These are phyloP conservation scores for Streptanthus diversifolius DNA, from an alignment of 345 rosid genomes.

Conservation along the genomic window DNA sequence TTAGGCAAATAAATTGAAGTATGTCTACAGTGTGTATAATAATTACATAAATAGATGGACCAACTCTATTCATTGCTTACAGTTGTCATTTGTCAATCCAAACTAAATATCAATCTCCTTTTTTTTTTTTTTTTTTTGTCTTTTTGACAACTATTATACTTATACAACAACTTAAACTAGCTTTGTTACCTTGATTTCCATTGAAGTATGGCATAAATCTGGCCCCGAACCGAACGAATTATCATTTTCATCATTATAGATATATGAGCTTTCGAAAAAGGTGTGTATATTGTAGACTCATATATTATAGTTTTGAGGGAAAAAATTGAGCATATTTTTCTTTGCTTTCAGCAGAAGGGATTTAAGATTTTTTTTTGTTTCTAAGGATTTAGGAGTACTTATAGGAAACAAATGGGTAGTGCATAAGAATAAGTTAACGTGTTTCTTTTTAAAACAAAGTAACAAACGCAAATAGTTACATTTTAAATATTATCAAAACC, in stretches of 20 bases:
- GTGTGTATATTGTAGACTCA: not conserved
- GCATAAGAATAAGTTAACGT: not conserved
- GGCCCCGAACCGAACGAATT: not conserved
- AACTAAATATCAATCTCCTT: not conserved
- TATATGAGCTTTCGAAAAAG: not conserved
- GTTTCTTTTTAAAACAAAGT: not conserved
- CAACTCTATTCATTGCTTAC: conserved; percentile 30
- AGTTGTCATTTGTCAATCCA: conserved; percentile 28
- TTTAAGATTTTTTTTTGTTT: not conserved
- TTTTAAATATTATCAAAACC: too few relatives aligned
- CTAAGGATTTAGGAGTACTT: not conserved
- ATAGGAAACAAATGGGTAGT: conserved; percentile 1
- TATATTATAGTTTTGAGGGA: not conserved
- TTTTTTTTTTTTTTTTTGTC: not conserved
- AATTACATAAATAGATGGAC: conserved; percentile 7
- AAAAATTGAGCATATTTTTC: not conserved
- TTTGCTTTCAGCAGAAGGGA: not conserved
- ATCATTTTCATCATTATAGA: not conserved
- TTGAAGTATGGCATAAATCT: conserved; percentile 24
- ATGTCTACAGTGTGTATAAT: not conserved
- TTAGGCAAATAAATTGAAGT: conserved; percentile 3
- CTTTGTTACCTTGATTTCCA: conserved; percentile 25
- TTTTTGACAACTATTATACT: not conserved
- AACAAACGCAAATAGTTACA: too few relatives aligned
- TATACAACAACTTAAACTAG: not conserved